Evolutionary conservation across 108 stramenopile species (phyloP).

Genomic region (Cyclotella choctawhatcheeana): DNA sequence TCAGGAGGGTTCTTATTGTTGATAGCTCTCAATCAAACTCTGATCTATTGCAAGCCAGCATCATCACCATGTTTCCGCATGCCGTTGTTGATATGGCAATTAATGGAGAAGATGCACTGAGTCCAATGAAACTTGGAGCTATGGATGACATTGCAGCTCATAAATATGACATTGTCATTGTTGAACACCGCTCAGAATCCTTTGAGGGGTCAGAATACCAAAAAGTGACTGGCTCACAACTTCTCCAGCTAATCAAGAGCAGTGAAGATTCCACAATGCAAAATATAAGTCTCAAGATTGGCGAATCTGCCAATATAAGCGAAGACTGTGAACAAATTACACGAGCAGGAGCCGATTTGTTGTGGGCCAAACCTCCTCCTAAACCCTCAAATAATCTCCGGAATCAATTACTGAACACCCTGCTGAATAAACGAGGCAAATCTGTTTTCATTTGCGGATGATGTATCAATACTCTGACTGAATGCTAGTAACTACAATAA

Average conservation of each 20-base stretch:
- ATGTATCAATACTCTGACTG: too few relatives aligned
- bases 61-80: constrained; percentile 43
- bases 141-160: background rate
- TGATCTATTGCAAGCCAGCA: constrained; percentile 20
- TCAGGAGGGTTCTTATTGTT: constrained; percentile 33
- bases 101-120: constrained; percentile 36
- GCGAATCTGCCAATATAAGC: constrained; percentile 31
- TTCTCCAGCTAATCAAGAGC: constrained; percentile 17
- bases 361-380: constrained; percentile 43
- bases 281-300: constrained; percentile 33
- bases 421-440: constrained; percentile 41
- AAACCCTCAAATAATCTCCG: constrained; percentile 21
- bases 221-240: constrained; percentile 26
- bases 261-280: constrained; percentile 1
- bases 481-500: too few relatives aligned
- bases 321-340: constrained; percentile 37
- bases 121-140: background rate
- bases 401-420: constrained; percentile 40
- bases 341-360: constrained; percentile 36
- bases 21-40: constrained; percentile 12
- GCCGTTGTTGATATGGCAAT: constrained; percentile 12
- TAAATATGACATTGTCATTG: constrained; percentile 40
- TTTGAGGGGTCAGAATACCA: constrained; percentile 9
- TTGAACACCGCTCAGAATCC: constrained; percentile 4
- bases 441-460: constrained; percentile 45